These are phyloP conservation scores for Exutisphaerella laricina DNA, from an alignment of 2,329 filamentous ascomycete species.

Conservation along the genomic window DNA sequence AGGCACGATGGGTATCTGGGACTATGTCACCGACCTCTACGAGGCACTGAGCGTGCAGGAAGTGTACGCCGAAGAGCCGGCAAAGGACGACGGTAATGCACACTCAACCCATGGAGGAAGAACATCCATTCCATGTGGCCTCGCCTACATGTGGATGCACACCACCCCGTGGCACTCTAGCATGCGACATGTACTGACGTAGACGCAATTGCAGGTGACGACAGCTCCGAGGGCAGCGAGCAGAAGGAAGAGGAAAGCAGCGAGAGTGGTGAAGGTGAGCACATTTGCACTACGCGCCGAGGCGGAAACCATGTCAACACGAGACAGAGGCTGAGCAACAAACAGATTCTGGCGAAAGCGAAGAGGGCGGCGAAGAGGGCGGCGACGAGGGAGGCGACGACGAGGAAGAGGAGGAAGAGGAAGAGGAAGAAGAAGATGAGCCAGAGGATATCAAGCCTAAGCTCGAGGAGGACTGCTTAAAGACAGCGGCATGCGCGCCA, in stretches of 20 bases:
- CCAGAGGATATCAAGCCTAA: conserved; percentile 78
- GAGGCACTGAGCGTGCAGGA: conserved; percentile 59
- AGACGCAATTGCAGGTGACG: conserved; percentile 20
- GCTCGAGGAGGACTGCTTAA: conserved; percentile 88
- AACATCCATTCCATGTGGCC: too few relatives aligned
- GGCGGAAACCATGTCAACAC: not conserved
- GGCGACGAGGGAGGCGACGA: conserved; percentile 59
- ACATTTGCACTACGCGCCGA: conserved; percentile 2
- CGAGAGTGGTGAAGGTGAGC: conserved; percentile 38
- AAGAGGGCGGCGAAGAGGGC: conserved; percentile 51
- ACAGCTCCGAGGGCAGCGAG: conserved; percentile 31
- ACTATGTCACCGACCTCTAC: conserved; percentile 60
- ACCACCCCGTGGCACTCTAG: too few relatives aligned
- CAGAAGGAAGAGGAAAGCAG: conserved; percentile 36
- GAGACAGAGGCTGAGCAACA: not conserved
- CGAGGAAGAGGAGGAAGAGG: conserved; percentile 67
- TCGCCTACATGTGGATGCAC: too few relatives aligned
- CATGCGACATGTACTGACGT: too few relatives aligned
- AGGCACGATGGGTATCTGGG: conserved; percentile 55
- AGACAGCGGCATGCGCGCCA: conserved; percentile 76
- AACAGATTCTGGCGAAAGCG: conserved; percentile 34
- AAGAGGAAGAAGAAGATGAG: conserved; percentile 80
- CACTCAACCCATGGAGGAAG: too few relatives aligned
- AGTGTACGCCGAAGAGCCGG: conserved; percentile 55
- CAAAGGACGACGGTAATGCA: conserved; percentile 41